These are phyloP conservation scores for Paulownia fortunei DNA, from an alignment of 257 asterid species.

Conservation along the genomic window DNA sequence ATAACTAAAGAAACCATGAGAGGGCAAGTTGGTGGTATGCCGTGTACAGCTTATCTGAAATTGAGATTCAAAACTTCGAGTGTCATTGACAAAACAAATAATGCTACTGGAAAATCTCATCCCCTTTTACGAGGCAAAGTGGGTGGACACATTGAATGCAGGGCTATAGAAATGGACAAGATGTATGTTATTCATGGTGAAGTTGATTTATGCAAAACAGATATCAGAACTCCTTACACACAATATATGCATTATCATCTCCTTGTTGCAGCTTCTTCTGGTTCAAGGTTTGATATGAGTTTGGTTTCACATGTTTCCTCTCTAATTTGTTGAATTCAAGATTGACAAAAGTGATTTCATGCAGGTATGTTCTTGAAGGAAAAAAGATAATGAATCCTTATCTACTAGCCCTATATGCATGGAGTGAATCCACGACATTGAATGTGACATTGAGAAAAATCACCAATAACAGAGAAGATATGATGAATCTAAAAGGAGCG, in stretches of 20 bases:
- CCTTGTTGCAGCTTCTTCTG: constrained; percentile 59
- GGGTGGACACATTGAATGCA: constrained; percentile 48
- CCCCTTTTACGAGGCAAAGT: constrained; percentile 44
- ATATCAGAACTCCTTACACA: constrained; percentile 61
- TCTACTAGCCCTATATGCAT: constrained; percentile 43
- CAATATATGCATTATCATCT: constrained; percentile 63
- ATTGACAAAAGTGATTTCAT: constrained; percentile 14
- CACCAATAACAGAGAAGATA: constrained; percentile 29
- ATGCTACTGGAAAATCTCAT: constrained; percentile 6
- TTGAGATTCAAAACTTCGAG: constrained; percentile 26
- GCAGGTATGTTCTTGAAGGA: constrained; percentile 67
- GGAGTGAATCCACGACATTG: constrained; percentile 63
- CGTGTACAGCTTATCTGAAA: constrained; percentile 48
- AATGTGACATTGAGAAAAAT: constrained; percentile 46
- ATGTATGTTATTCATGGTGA: constrained; percentile 53
- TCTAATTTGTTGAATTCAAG: neutral
- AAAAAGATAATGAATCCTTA: constrained; percentile 61
- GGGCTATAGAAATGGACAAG: constrained; percentile 44
- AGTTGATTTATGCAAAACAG: constrained; percentile 51
- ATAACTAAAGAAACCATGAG: constrained; percentile 45
- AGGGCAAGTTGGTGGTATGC: constrained; percentile 59
- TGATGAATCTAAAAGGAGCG: constrained; percentile 43
- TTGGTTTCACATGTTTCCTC: neutral
- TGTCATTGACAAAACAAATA: neutral
- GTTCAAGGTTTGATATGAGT: constrained; percentile 50